These are phyloP conservation scores for Polyporus arcularius DNA, from an alignment of 768 basidiomycete species.

Conservation along the genomic window DNA sequence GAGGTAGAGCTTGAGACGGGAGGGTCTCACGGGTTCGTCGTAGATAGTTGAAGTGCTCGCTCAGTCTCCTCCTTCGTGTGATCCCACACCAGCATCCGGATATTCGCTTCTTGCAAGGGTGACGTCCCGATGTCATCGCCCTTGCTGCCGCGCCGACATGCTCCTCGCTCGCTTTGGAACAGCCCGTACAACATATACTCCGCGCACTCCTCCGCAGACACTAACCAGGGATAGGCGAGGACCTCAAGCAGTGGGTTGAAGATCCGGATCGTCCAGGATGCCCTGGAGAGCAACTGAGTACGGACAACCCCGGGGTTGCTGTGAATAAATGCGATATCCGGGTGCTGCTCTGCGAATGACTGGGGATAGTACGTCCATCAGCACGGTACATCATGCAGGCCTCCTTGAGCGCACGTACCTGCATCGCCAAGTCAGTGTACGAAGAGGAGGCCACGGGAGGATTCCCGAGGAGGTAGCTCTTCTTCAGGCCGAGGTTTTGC, in stretches of 20 bases:
- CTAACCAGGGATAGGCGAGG: not conserved
- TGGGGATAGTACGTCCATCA: not conserved
- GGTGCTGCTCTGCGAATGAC: constrained; percentile 43
- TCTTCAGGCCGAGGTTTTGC: constrained; percentile 54
- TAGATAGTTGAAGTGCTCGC: not conserved
- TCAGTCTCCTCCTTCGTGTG: constrained; percentile 21
- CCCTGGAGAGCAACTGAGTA: constrained; percentile 26
- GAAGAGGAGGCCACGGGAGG: constrained; percentile 40
- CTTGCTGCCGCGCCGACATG: constrained; percentile 3
- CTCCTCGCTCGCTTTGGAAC: constrained; percentile 12
- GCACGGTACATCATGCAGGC: not conserved
- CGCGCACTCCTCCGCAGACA: constrained; percentile 15
- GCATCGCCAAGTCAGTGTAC: constrained; percentile 55
- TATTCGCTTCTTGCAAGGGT: constrained; percentile 14
- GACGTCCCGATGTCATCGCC: constrained; percentile 23
- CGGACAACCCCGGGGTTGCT: constrained; percentile 42
- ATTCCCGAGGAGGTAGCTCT: constrained; percentile 38
- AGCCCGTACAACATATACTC: constrained; percentile 20
- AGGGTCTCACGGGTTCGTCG: too few relatives aligned
- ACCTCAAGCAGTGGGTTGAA: not conserved
- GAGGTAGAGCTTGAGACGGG: too few relatives aligned
- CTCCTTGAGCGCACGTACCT: constrained; percentile 35
- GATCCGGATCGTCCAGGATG: constrained; percentile 1
- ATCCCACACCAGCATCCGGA: constrained; percentile 18
- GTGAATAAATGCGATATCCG: constrained; percentile 46